Evolutionary conservation across 1,284 basidiomycete species (phyloP), one percentile per base, ranked within the genome.

Genomic region (Prillingera fragicola): DNA sequence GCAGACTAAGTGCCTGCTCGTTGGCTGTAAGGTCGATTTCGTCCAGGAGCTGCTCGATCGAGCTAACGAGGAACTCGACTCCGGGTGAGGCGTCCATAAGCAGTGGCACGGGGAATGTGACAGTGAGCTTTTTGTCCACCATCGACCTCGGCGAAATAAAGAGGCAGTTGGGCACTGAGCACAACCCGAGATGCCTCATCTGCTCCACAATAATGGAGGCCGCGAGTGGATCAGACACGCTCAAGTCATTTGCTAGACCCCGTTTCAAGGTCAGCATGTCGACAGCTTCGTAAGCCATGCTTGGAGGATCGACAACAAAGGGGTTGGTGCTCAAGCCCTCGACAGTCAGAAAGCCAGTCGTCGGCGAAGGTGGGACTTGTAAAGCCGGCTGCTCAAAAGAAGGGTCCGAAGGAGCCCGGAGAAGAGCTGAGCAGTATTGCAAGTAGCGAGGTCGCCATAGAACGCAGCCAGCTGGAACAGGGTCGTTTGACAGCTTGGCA

Each of bases 11-110:
- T 0, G 81, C 85, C 17, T 78, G 73, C 67, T 89, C 85, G 57
- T 86, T 85, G 24, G 81, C 74, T 0, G 81, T 79, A 18, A 88
- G 69, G 62, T 85, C 80, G 21, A 85, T 63, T 52, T 86, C 83
- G 3, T 75, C 72, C 17, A 89, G 69, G 51, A 81, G 82, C 1
- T 78, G 76, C 61, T 87, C 85, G n/a, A 87, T 78, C 1, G 81
- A 75, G 6, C 79, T 74, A 9, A 85, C 77, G 21, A 89, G 72
- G 0, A 77, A 78, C 59, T 87, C 85, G 4, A 87, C 83, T 29
- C 81, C 78, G 8, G 76, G 75, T 1, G 84, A 83, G 8, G 81
- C 68, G 58, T 87, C 85, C 34, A 86, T 74, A 0, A 82, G 78
- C 4, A 83, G 66, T 0, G 85, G 84, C 12, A 87, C 62, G 0